These are phyloP conservation scores for Westerdykella aurantiaca DNA, from an alignment of 2,329 filamentous ascomycete species.

Conservation along the genomic window DNA sequence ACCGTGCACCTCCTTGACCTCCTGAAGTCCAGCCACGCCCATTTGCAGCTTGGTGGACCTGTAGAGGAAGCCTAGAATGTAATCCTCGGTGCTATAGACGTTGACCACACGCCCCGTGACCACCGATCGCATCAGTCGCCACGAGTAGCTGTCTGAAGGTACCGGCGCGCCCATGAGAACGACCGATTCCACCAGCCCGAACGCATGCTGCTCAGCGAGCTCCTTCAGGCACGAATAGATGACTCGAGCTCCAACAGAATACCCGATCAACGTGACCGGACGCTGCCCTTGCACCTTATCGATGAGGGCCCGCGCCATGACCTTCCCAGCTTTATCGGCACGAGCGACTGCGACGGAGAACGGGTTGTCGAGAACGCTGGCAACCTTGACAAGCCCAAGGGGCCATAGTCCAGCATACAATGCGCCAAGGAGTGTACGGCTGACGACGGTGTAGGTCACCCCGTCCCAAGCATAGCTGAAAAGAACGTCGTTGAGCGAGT, in stretches of 20 bases:
- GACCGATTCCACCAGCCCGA: conserved; percentile 75
- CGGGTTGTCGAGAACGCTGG: conserved; percentile 67
- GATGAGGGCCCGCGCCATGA: conserved; percentile 74
- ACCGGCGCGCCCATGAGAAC: conserved; percentile 76
- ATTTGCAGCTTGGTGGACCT: conserved; percentile 73
- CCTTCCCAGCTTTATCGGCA: conserved; percentile 71
- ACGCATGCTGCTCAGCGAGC: conserved; percentile 70
- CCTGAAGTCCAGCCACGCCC: conserved; percentile 75
- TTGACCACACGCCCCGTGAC: conserved; percentile 79
- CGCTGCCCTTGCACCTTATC: conserved; percentile 75
- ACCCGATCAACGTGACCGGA: conserved; percentile 73
- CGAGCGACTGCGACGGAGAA: conserved; percentile 69
- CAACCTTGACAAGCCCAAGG: conserved; percentile 41
- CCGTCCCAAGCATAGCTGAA: conserved; percentile 71
- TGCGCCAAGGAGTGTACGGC: conserved; percentile 46
- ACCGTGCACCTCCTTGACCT: conserved; percentile 60
- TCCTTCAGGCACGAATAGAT: conserved; percentile 74
- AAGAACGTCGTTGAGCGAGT: conserved; percentile 67
- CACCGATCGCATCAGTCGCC: conserved; percentile 69
- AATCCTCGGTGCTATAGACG: conserved; percentile 80
- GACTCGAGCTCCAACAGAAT: conserved; percentile 71
- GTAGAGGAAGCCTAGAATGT: conserved; percentile 79
- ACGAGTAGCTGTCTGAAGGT: conserved; percentile 63
- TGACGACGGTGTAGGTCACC: conserved; percentile 67
- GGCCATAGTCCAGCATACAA: conserved; percentile 45